Evolutionary conservation across 2,329 filamentous ascomycete species (phyloP).

Genomic region (Annulohypoxylon truncatum): DNA sequence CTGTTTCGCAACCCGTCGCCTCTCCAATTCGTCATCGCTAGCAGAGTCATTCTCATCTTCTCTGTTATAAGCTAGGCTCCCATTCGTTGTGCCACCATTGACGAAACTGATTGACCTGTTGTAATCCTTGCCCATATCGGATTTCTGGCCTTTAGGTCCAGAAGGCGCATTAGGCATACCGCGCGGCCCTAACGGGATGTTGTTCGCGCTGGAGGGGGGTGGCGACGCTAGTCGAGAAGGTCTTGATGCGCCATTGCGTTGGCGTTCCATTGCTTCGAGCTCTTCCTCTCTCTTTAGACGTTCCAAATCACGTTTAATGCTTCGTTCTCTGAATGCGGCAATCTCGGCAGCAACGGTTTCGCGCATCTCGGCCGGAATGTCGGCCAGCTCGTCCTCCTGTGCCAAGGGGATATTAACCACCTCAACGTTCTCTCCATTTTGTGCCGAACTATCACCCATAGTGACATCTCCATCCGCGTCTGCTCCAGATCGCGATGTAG

Average conservation of each 20-base stretch:
- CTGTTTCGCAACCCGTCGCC: slow-evolving; percentile 75
- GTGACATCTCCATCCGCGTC: slow-evolving; percentile 75
- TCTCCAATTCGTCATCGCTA: slow-evolving; percentile 86
- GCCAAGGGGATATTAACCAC: slow-evolving; percentile 90
- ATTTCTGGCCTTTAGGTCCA: slow-evolving; percentile 69
- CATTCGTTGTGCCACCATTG: slow-evolving; percentile 78
- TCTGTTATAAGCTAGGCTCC: slow-evolving; percentile 65
- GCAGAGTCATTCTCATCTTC: slow-evolving; percentile 91
- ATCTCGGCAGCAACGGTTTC: slow-evolving; percentile 96
- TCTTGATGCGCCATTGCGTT: slow-evolving; percentile 73
- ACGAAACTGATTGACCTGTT: slow-evolving; percentile 76
- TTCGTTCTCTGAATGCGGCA: slow-evolving; percentile 90
- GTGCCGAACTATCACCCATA: slow-evolving; percentile 72
- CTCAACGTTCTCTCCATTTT: slow-evolving; percentile 75
- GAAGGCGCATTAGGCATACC: slow-evolving; percentile 80
- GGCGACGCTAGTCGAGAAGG: slow-evolving; percentile 78
- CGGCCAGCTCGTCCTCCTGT: slow-evolving; percentile 91
- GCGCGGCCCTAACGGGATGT: slow-evolving; percentile 79
- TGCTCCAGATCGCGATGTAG: slow-evolving; percentile 61
- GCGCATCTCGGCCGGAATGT: slow-evolving; percentile 96
- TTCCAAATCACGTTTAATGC: slow-evolving; percentile 88
- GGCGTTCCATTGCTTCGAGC: slow-evolving; percentile 85
- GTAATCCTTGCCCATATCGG: slow-evolving; percentile 61
- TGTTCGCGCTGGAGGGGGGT: slow-evolving; percentile 72
- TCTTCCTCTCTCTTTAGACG: slow-evolving; percentile 90